Evolutionary conservation across 2,329 filamentous ascomycete species (phyloP), one percentile per base, ranked within the genome.

Genomic region (Fusarium fracticaudum): DNA sequence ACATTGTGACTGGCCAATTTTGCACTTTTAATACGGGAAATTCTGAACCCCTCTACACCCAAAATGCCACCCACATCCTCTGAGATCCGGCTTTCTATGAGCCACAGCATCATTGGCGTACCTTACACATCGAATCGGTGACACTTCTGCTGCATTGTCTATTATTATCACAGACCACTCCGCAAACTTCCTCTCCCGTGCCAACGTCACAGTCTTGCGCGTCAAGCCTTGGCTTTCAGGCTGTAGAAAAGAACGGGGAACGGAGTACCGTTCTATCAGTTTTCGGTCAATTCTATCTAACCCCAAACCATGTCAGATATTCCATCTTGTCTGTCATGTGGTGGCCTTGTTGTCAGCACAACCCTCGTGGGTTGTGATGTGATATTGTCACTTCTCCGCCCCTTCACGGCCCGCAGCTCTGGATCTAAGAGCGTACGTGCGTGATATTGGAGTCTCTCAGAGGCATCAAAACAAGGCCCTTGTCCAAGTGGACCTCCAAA

Each of bases 101-200:
- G 72, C 72, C 72, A 75, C 64, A 66, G 48, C 71, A 74, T 74
- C 71, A 62, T 65, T 74, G 72, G 68, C 72, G 60, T 48, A 44
- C 38, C 44, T 65, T 33, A 35, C 24, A 57, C 45, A 38, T 47
- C 55, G 38, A 45, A n/a, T 29, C 35, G 15, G 44, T 60, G 24
- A 55, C 53, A 58, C n/a, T 40, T 26, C 45, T 45, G 31, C 66
- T 14, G 29, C 48, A 55, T 65, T 33, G 24, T 53, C 59, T 65
- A 69, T 74, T 65, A 57, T 65, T 74, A 64, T 60, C 43, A 48
- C n/a, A n/a, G 18, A 54, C 24, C 31, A 38, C 40, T 62, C 40
- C 35, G 33, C 60, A 48, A 61, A 72, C 63, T 69, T 60, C 51
- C 51, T 41, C 20, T n/a, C 35, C 37, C 24, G 26, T 55, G 20